A percentile compares a stretch with the other conserved stretches of the same genome.
These are phyloP conservation scores for Lasiodiplodia sp. DNA, from an alignment of 2,329 filamentous ascomycete genomes.

Conservation along the genomic window DNA sequence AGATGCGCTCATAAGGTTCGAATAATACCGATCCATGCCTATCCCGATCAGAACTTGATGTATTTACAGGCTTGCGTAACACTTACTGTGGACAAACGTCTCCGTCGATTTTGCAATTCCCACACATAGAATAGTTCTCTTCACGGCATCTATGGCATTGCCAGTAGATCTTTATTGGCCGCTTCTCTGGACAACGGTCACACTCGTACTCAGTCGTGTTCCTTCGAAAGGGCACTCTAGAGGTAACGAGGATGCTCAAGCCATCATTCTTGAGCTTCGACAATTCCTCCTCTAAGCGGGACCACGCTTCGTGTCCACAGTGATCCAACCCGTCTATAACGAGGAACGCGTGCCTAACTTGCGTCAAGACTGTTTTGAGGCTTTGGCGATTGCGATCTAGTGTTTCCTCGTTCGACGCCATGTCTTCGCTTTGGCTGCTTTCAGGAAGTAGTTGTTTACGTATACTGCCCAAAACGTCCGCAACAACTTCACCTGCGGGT, in stretches of 20 bases:
- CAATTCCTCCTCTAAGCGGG: neutral
- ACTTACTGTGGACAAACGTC: neutral
- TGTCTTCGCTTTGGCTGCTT: neutral
- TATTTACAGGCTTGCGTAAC: neutral
- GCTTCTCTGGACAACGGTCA: neutral
- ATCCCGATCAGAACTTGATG: neutral
- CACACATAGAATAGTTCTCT: neutral
- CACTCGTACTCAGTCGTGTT: accelerated
- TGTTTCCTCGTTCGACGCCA: neutral
- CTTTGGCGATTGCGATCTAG: neutral
- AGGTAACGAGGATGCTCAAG: neutral
- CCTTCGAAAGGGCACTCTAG: neutral
- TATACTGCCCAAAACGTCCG: no score
- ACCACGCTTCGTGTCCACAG: neutral
- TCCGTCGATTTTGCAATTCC: neutral
- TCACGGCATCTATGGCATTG: neutral
- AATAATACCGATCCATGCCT: neutral
- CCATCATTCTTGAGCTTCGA: neutral
- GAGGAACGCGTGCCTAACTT: neutral
- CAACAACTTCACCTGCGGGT: no score
- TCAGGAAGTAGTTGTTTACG: no score
- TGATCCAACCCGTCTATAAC: neutral
- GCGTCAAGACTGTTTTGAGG: neutral
- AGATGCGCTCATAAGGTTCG: neutral
- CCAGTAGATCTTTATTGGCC: neutral